phyloP scores from a whole-genome alignment of 306 rosid species.

The Dryas alaskensis region DNA sequence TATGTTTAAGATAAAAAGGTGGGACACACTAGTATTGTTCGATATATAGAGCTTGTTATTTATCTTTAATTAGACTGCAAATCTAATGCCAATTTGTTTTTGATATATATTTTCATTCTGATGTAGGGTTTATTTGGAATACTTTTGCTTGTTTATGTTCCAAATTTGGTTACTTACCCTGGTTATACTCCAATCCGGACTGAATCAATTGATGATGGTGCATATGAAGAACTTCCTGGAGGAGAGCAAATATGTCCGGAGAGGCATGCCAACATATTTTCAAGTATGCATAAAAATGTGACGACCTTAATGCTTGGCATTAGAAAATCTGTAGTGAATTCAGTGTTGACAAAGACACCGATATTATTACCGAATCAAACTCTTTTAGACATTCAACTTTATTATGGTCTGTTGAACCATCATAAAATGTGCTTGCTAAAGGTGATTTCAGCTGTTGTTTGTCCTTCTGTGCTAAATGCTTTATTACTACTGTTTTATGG shows the following conservation, averaged over 20 bases:
- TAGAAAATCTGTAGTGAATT: constrained; percentile 9
- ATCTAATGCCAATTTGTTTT: not conserved
- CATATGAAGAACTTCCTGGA: constrained; percentile 81
- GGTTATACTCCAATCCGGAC: constrained; percentile 61
- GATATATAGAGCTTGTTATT: not conserved
- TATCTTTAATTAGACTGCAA: constrained; percentile 8
- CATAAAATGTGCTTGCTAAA: constrained; percentile 9
- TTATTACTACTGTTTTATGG: not conserved
- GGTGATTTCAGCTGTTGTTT: not conserved
- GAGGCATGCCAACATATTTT: constrained; percentile 53
- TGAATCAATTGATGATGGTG: constrained; percentile 58
- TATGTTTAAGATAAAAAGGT: constrained; percentile 2
- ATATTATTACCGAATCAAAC: not conserved
- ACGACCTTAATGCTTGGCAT: constrained; percentile 15
- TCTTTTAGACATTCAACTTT: not conserved
- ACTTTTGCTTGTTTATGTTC: constrained; percentile 65
- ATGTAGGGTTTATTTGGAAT: constrained; percentile 81
- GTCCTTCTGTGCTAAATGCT: constrained; percentile 1
- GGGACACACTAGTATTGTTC: not conserved
- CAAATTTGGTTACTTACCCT: constrained; percentile 83
- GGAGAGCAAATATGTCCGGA: constrained; percentile 87
- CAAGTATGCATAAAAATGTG: constrained; percentile 55
- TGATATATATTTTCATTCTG: constrained; percentile 15
- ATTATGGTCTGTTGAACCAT: constrained; percentile 1
- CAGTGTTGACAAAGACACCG: constrained; percentile 10